Evolutionary conservation across 371 early-diverging fungal genomes (phyloP).

Genomic region (Mucor lusitanicus): DNA sequence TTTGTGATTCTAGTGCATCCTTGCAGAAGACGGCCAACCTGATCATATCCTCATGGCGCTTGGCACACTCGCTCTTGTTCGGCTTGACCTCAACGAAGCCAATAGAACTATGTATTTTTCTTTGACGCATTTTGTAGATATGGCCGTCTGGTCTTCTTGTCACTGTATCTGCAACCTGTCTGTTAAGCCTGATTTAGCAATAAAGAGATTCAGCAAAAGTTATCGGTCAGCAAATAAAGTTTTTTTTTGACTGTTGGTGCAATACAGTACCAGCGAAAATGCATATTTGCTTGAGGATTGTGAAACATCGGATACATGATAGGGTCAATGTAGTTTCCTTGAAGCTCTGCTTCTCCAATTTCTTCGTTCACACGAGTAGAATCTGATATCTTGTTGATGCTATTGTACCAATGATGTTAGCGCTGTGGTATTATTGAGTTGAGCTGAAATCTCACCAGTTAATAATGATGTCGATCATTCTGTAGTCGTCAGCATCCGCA

Average conservation of each 20-base stretch:
- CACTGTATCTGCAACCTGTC: neutral
- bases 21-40: slow-evolving; percentile 20
- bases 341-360: slow-evolving; percentile 15
- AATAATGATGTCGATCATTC: slow-evolving; percentile 16
- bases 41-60: slow-evolving; percentile 15
- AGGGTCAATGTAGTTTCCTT: slow-evolving; percentile 14
- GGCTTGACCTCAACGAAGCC: slow-evolving; percentile 26
- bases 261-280: slow-evolving; percentile 22
- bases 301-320: slow-evolving; percentile 17
- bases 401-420: slow-evolving; percentile 16
- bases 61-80: slow-evolving; percentile 16
- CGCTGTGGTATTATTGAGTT: slow-evolving; percentile 11
- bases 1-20: slow-evolving; percentile 18
- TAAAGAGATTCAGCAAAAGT: no score
- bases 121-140: slow-evolving; percentile 24
- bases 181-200: slow-evolving; percentile 2
- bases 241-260: no score
- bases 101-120: slow-evolving; percentile 10
- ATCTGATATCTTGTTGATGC: slow-evolving; percentile 12
- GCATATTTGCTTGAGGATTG: slow-evolving; percentile 15
- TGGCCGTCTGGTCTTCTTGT: slow-evolving; percentile 13
- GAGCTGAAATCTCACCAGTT: slow-evolving; percentile 16
- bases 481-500: slow-evolving; percentile 9
- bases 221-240: no score
- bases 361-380: slow-evolving; percentile 13